A percentile compares a stretch with the other conserved stretches of the same genome.
phyloP scores from a whole-genome alignment of 1,139 yeast species.

The Sugiyamaella sp. region DNA sequence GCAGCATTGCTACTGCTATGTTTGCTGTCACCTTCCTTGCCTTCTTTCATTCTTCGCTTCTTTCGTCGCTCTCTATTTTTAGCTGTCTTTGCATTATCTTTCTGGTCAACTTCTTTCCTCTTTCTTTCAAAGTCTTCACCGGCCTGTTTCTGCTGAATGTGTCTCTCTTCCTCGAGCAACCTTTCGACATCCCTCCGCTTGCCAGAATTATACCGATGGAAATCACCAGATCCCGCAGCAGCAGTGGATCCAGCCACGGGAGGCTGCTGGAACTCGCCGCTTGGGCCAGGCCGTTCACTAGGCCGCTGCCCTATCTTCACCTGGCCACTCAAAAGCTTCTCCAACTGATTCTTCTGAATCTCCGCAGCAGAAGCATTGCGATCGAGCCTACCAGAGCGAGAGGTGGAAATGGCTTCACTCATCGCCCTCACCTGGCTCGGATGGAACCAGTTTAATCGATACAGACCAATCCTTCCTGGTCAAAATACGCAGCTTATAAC shows the following conservation, averaged over 20 bases:
- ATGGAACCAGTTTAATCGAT: not conserved
- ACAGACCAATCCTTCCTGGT: not conserved
- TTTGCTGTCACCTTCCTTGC: not conserved
- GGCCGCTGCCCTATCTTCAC: conserved; percentile 16
- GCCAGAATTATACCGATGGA: conserved; percentile 43
- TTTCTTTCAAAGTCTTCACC: conserved; percentile 35
- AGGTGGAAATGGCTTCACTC: not conserved
- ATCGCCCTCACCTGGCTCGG: not conserved
- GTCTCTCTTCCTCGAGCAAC: conserved; percentile 34
- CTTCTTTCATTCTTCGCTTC: conserved; percentile 29
- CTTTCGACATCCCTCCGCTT: conserved; percentile 41
- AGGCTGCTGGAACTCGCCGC: not conserved
- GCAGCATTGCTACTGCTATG: not conserved
- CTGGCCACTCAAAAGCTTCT: conserved; percentile 31
- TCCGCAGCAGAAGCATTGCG: conserved; percentile 20
- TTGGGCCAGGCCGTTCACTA: not conserved
- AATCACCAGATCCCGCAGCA: conserved; percentile 47
- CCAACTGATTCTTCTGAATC: conserved; percentile 36
- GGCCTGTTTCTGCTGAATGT: conserved; percentile 27
- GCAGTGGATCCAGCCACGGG: conserved; percentile 41
- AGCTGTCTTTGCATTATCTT: conserved; percentile 38
- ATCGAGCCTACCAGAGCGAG: not conserved
- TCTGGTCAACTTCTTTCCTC: conserved; percentile 24
- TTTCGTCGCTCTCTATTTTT: conserved; percentile 38
- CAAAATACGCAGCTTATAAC: not conserved